These are phyloP conservation scores for Termitomyces sp. DNA, from an alignment of 768 basidiomycete genomes.

Conservation along the genomic window DNA sequence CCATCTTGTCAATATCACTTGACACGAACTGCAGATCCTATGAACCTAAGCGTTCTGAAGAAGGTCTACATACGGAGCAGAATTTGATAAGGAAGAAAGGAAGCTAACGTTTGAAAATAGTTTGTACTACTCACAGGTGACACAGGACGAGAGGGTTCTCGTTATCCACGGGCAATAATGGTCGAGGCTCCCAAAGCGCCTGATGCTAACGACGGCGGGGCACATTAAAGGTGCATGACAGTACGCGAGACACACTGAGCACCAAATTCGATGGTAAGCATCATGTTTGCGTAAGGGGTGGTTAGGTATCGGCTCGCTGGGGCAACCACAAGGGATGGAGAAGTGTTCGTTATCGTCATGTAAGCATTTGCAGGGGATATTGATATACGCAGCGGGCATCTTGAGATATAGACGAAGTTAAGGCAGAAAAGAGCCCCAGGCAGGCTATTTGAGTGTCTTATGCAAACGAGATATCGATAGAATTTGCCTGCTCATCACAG, in stretches of 20 bases:
- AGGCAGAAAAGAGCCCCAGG: background rate
- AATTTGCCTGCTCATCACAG: slow-evolving; percentile 4
- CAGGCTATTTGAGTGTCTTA: slow-evolving; percentile 8
- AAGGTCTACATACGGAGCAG: background rate
- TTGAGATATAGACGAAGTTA: background rate
- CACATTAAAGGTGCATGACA: slow-evolving; percentile 23
- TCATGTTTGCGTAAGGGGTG: slow-evolving; percentile 26
- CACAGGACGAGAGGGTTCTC: slow-evolving; percentile 9
- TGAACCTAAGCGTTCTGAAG: background rate
- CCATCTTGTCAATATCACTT: background rate
- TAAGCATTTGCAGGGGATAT: slow-evolving; percentile 15
- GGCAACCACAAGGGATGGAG: slow-evolving; percentile 30
- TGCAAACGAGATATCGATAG: slow-evolving; percentile 3
- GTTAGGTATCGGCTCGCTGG: slow-evolving; percentile 20
- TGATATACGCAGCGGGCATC: background rate
- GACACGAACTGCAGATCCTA: background rate
- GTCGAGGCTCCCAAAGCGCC: slow-evolving; percentile 10
- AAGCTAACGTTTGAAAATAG: background rate
- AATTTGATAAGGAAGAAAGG: background rate
- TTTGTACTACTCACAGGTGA: slow-evolving; percentile 14
- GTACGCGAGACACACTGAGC: slow-evolving; percentile 24
- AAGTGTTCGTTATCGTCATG: slow-evolving; percentile 20
- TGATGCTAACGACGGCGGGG: slow-evolving; percentile 11
- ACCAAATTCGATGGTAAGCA: slow-evolving; percentile 29
- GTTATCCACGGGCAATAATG: slow-evolving; percentile 10